Evolutionary conservation across 495 filamentous ascomycete species (phyloP).

Genomic region (Xylaria sp.): DNA sequence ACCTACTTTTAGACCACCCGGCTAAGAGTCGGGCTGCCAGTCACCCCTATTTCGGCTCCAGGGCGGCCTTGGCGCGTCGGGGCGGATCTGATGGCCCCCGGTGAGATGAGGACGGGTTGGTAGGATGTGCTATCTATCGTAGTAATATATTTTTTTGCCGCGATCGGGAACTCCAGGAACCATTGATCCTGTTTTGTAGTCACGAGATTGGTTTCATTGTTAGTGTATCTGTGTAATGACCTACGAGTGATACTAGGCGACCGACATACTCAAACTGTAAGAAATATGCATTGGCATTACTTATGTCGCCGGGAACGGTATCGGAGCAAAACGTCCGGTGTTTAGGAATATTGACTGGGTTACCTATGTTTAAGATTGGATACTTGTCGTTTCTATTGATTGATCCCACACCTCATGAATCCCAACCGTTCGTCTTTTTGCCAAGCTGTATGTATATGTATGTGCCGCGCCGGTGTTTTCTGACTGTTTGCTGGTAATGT

Average conservation of each 20-base stretch:
- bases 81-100: neutral
- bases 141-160: neutral
- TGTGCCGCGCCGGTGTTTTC: neutral
- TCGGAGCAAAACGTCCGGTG: neutral
- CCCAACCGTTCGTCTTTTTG: neutral
- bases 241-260: neutral
- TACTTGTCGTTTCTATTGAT: neutral
- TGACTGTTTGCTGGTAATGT: neutral
- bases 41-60: neutral
- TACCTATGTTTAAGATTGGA: neutral
- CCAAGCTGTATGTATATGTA: neutral
- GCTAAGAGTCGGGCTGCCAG: neutral
- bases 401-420: neutral
- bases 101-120: neutral
- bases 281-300: neutral
- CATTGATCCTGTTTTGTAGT: neutral
- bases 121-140: neutral
- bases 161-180: neutral
- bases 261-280: neutral
- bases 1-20: neutral
- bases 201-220: neutral
- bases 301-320: neutral
- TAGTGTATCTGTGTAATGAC: neutral
- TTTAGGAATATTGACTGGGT: neutral
- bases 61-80: constrained; percentile 18